A percentile compares a stretch with the other conserved stretches of the same genome.
Conservation (phyloP, 495 filamentous ascomycete species). For the Hyaloscypha bicolor region DNA sequence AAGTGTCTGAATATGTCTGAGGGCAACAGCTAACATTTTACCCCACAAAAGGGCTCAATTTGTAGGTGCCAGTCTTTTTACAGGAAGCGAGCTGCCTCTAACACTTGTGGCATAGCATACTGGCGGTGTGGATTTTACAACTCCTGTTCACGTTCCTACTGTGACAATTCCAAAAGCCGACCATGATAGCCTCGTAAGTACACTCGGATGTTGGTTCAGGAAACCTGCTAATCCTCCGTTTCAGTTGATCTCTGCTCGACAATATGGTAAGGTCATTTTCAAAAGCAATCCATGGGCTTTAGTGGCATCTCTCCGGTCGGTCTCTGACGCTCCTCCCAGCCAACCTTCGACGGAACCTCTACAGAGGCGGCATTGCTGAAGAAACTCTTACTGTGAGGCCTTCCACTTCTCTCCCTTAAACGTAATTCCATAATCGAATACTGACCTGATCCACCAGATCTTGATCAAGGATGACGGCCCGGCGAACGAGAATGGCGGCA, state of each 20-base stretch:
- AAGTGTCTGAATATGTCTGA: not conserved
- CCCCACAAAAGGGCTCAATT: slow-evolving; percentile 33
- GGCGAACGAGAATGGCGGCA: slow-evolving; percentile 28
- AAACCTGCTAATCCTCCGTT: slow-evolving; percentile 11
- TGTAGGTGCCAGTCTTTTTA: slow-evolving; percentile 22
- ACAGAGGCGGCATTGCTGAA: slow-evolving; percentile 61
- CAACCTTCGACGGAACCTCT: slow-evolving; percentile 62
- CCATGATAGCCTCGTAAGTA: slow-evolving; percentile 56
- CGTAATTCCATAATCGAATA: not conserved
- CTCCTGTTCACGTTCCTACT: slow-evolving; percentile 39
- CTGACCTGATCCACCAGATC: slow-evolving; percentile 41
- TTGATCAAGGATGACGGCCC: slow-evolving; percentile 51
- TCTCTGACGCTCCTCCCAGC: slow-evolving; percentile 40
- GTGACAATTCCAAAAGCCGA: slow-evolving; percentile 57
- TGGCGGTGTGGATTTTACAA: slow-evolving; percentile 37
- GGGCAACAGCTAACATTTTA: slow-evolving; percentile 18
- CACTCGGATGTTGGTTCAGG: not conserved
- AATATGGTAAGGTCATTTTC: slow-evolving; percentile 49
- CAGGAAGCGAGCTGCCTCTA: not conserved
- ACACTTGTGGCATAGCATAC: slow-evolving; percentile 40
- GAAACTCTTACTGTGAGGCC: slow-evolving; percentile 61
- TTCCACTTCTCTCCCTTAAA: not conserved
- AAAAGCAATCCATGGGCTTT: slow-evolving; percentile 36
- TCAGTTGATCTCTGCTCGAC: slow-evolving; percentile 34
- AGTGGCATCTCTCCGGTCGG: slow-evolving; percentile 10